A percentile compares a stretch with the other conserved stretches of the same genome.
Evolutionary conservation across 495 filamentous ascomycete genomes (phyloP).

Genomic region (Tuber aestivum): DNA sequence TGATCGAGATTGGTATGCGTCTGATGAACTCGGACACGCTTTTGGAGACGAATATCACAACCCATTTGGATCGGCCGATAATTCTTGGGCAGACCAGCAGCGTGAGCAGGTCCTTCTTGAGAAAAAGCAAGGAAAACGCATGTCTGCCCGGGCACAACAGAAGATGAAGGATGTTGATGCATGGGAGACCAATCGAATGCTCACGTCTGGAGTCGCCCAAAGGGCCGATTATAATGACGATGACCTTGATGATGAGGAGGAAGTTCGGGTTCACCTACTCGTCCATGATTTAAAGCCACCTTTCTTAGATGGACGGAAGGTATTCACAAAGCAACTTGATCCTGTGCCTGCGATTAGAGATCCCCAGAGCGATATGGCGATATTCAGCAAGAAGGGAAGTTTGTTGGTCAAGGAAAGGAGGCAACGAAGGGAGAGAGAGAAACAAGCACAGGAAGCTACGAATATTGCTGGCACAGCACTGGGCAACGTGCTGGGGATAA

Average conservation of each 20-base stretch:
- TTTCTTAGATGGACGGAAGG: constrained; percentile 86
- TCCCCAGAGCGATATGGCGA: constrained; percentile 97
- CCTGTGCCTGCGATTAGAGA: constrained; percentile 90
- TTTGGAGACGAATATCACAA: constrained; percentile 72
- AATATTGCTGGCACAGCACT: constrained; percentile 86
- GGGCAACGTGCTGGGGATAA: constrained; percentile 90
- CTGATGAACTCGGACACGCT: constrained; percentile 69
- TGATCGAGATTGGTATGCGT: constrained; percentile 83
- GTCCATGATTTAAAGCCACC: constrained; percentile 93
- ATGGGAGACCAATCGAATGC: constrained; percentile 98
- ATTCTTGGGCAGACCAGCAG: constrained; percentile 64
- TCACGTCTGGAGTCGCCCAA: constrained; percentile 92
- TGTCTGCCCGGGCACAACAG: constrained; percentile 67
- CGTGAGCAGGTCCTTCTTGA: constrained; percentile 63
- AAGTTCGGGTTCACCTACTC: constrained; percentile 79
- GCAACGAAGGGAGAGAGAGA: constrained; percentile 87
- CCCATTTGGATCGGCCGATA: constrained; percentile 61
- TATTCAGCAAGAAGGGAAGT: constrained; percentile 94
- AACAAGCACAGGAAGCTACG: constrained; percentile 92
- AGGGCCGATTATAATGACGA: constrained; percentile 70
- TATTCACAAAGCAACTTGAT: constrained; percentile 96
- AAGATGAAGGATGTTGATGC: constrained; percentile 92
- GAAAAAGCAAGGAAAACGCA: constrained; percentile 63
- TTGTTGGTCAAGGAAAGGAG: constrained; percentile 83
- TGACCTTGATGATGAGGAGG: constrained; percentile 87